Evolutionary conservation across 2,329 filamentous ascomycete genomes (phyloP).

Genomic region (Calycina marina): DNA sequence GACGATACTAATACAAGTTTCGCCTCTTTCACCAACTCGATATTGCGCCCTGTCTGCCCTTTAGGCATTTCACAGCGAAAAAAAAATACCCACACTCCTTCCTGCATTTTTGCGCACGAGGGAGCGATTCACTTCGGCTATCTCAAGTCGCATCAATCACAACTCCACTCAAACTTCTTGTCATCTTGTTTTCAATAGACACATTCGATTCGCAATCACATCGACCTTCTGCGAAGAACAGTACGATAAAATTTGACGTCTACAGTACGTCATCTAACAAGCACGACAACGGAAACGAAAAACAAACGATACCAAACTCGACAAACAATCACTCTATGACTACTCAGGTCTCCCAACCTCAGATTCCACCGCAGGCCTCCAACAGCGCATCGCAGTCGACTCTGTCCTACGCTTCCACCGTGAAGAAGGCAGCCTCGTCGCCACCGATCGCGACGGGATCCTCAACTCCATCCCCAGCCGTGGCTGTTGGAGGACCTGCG

Average conservation of each 20-base stretch:
- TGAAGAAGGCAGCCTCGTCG: slow-evolving; percentile 46
- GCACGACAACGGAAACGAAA: no score
- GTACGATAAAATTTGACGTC: slow-evolving; percentile 2
- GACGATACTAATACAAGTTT: slow-evolving; percentile 11
- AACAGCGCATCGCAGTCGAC: slow-evolving; percentile 37
- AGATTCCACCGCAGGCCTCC: slow-evolving; percentile 32
- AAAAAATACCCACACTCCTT: slow-evolving; percentile 10
- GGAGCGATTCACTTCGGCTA: slow-evolving; percentile 23
- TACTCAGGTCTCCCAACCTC: slow-evolving; percentile 21
- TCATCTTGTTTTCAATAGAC: slow-evolving; percentile 8
- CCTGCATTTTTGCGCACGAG: slow-evolving; percentile 12
- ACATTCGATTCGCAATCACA: slow-evolving; percentile 16
- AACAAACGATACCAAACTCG: slow-evolving; percentile 8
- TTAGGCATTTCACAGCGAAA: slow-evolving; percentile 9
- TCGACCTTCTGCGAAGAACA: slow-evolving; percentile 17
- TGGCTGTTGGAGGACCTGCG: slow-evolving; percentile 40
- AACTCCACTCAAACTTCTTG: slow-evolving; percentile 10
- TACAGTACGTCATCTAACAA: slow-evolving; percentile 20
- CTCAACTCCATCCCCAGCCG: slow-evolving; percentile 34
- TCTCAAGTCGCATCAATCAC: slow-evolving; percentile 12
- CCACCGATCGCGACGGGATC: slow-evolving; percentile 46
- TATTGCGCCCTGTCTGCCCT: slow-evolving; percentile 11
- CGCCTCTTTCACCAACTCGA: slow-evolving; percentile 7
- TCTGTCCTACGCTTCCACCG: slow-evolving; percentile 53
- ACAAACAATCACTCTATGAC: slow-evolving; percentile 21